Base-by-base conservation (phyloP, 2,329 filamentous ascomycete genomes). In the Alternaria metachromatica region DNA sequence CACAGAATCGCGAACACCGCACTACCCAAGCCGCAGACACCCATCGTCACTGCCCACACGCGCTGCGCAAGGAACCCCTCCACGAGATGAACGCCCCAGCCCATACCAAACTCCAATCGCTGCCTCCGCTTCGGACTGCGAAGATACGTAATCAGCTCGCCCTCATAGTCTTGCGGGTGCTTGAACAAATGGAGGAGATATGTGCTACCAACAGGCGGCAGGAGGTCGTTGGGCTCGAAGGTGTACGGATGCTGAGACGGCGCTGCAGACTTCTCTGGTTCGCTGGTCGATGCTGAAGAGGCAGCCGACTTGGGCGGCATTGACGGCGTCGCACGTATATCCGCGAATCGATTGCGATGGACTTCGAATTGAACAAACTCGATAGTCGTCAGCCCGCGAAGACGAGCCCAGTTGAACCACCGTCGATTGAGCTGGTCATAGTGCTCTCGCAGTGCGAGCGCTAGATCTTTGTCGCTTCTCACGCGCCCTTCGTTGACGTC, bases 321-420 rank as follows among this genome's bases (percentile, higher is more conserved):
- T 33, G 78, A 78, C 0, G 79, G 80, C 13, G 69, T 66, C 7
- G 76, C 77, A 8, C 79, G 72, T 11, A 81, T 80, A 55, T 81
- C 80, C 5, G 79, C 78, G 54, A 81, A 79, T 28, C 79, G 76
- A 59, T 80, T 81, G 12, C 76, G 76, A 60, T 81, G 79, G 9
- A 81, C 76, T 69, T 81, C 78, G 57, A 80, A 80, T 63, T 77
- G 78, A 6, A 80, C 78, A 53, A 81, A 82, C 15, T 79, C 71
- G 58, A 82, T 80, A 1, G 73, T 79, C 1, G 69, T 74, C 8
- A 82, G 64, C 3, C 79, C 79, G 9, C 80, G 70, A 20, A 82
- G 61, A 18, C 75, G 72, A 15, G 78, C 66, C 60, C 73, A 68
- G 15, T 73, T 73, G 43, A 73, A 71, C 78, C 77, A 80, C 30